These are phyloP conservation scores for Tuber melanosporum DNA, from an alignment of 495 filamentous ascomycete genomes.

Conservation along the genomic window DNA sequence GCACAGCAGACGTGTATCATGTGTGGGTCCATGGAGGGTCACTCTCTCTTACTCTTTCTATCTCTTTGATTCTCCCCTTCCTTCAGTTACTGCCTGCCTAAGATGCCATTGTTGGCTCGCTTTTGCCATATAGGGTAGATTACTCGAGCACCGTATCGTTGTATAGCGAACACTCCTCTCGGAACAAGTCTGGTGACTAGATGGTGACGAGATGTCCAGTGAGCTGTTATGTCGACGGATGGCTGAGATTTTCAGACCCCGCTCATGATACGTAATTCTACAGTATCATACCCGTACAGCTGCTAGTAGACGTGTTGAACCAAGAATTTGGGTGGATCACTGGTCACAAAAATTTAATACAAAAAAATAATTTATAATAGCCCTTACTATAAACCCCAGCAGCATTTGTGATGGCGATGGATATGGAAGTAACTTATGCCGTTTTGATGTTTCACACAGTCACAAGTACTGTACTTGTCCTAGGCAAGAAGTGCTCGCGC, in stretches of 20 bases:
- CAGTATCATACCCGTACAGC: background rate
- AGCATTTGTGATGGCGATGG: background rate
- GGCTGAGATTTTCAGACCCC: background rate
- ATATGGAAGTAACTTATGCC: background rate
- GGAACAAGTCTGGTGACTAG: background rate
- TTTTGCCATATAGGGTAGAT: background rate
- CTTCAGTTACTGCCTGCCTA: background rate
- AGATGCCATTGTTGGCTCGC: background rate
- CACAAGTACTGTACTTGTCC: too few relatives aligned
- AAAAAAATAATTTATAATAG: background rate
- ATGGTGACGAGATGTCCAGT: background rate
- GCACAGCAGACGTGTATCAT: background rate
- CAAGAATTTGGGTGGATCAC: background rate
- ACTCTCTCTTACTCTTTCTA: background rate
- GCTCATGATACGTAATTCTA: background rate
- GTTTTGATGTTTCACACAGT: background rate
- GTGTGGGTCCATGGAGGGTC: background rate
- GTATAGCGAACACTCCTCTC: background rate
- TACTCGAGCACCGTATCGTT: too few relatives aligned
- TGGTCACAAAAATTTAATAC: background rate
- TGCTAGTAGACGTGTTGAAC: background rate
- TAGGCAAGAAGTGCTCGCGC: too few relatives aligned
- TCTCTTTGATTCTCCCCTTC: too few relatives aligned
- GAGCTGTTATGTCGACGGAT: background rate
- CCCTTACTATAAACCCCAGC: background rate